phyloP scores from a whole-genome alignment of 1,284 basidiomycete genomes.

The Vanrija sp. region DNA sequence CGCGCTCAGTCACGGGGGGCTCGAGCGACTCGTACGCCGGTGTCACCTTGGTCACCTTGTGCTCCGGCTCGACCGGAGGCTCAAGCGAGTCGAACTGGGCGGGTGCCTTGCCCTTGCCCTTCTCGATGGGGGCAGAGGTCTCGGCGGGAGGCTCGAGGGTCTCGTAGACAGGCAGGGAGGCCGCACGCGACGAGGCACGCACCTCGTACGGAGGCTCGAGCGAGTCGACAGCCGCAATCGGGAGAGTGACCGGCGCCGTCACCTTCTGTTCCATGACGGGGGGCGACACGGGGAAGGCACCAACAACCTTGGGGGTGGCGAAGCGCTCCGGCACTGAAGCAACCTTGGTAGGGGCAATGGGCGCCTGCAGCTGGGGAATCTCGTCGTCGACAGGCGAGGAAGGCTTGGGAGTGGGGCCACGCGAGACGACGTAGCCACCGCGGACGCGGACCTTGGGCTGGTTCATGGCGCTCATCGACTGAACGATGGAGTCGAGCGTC shows the following conservation, averaged over 20 bases:
- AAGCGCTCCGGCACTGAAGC: background rate
- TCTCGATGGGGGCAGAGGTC: background rate
- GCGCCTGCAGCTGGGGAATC: background rate
- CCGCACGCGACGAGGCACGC: background rate
- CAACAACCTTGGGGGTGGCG: constrained; percentile 5
- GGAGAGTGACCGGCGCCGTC: background rate
- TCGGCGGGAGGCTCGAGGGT: background rate
- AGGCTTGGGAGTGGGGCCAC: background rate
- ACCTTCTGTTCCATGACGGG: background rate
- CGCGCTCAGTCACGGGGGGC: background rate
- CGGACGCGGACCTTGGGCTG: constrained; percentile 4
- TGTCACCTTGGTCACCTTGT: too few relatives aligned
- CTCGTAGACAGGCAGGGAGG: background rate
- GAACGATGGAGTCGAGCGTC: constrained; percentile 11
- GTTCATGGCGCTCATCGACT: background rate
- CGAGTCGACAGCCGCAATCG: too few relatives aligned
- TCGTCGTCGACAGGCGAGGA: constrained; percentile 5
- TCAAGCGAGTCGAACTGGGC: background rate
- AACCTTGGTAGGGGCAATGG: background rate
- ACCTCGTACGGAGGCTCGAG: background rate
- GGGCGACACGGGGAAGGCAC: constrained; percentile 1
- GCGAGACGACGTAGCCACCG: constrained; percentile 3
- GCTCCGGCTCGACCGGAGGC: background rate
- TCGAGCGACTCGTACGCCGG: too few relatives aligned
- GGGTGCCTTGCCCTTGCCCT: background rate